Base-by-base conservation (phyloP, 306 rosid genomes). In the Dryas drummondii region DNA sequence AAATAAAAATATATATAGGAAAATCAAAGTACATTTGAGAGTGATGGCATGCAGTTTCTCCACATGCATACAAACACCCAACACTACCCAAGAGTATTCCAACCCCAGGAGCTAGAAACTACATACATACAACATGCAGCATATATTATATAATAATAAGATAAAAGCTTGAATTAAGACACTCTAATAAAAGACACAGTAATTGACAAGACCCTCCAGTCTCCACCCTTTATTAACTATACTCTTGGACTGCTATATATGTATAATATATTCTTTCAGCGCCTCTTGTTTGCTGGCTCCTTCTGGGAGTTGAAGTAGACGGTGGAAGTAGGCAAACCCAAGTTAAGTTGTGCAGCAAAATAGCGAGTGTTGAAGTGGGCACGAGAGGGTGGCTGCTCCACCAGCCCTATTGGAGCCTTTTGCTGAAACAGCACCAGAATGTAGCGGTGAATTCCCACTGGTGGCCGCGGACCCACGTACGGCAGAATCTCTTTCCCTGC, bases 251-350 rank as follows among this genome's bases (percentile, higher is more conserved):
- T 32, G 14, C 72, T 9, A n/a, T 26, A 27, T 27, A 27, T 27
- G 2, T 27, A 27, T 27, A 27, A 27, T 27, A 27, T 27, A 9
- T 40, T 4, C 37, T 12, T 10, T 82, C 74, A 87, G 13, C 96
- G 93, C 74, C 88, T 87, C 82, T 63, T 84, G 57, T 78, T 45
- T 0, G 88, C 89, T 2, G 98, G 97, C 49, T 94, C 96, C 77
- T 90, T 94, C 74, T 94, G 96, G 2, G 91, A 62, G 76, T 94
- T 94, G 89, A 91, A 94, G 75, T 91, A 94, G 32, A 89, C 91
- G 0, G 97, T 91, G 1, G 97, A 93, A 5, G 87, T 91, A 0
- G 97, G 96, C 54, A 91, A 85, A 2, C 94, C 98, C 9, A 94
- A 82, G 13, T 90, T 83, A 8, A 88, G 71, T 47, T 84, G 89